Evolutionary conservation across 306 rosid genomes (phyloP).

Genomic region (Vigna unguiculata): DNA sequence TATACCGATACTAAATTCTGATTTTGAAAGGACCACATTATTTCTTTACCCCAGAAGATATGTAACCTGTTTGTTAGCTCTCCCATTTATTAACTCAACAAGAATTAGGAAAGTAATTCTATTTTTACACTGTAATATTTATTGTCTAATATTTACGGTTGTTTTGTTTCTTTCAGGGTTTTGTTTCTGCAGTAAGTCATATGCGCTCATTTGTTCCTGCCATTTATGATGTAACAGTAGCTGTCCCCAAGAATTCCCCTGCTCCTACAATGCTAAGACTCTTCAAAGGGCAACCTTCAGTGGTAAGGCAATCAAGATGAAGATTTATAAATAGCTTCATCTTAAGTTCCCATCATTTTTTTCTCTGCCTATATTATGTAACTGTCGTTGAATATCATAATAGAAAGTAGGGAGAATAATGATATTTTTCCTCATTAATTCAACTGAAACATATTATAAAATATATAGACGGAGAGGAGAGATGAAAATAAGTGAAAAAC

Average conservation of each 20-base stretch:
- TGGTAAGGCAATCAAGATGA: conserved; percentile 64
- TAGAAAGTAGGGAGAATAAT: background rate
- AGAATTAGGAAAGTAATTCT: background rate
- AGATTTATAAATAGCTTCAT: conserved; percentile 38
- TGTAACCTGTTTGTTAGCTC: background rate
- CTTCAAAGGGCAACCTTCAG: conserved; percentile 87
- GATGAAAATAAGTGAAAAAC: background rate
- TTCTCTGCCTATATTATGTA: conserved; percentile 15
- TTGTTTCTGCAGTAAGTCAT: conserved; percentile 84
- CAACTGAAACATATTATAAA: background rate
- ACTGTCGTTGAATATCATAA: background rate
- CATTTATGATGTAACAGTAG: conserved; percentile 81
- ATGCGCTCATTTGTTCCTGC: conserved; percentile 95
- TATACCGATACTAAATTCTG: background rate
- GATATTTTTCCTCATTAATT: background rate
- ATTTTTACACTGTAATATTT: background rate
- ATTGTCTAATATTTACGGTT: background rate
- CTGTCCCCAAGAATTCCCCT: conserved; percentile 78
- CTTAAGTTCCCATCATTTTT: conserved; percentile 1
- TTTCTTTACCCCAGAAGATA: background rate
- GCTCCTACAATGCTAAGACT: conserved; percentile 94
- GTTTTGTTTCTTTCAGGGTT: conserved; percentile 68
- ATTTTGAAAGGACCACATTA: background rate
- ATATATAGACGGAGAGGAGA: background rate
- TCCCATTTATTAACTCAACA: background rate